A percentile compares a stretch with the other conserved stretches of the same genome.
Evolutionary conservation across 2,329 filamentous ascomycete species (phyloP).

Genomic region (Cytospora leucostoma): DNA sequence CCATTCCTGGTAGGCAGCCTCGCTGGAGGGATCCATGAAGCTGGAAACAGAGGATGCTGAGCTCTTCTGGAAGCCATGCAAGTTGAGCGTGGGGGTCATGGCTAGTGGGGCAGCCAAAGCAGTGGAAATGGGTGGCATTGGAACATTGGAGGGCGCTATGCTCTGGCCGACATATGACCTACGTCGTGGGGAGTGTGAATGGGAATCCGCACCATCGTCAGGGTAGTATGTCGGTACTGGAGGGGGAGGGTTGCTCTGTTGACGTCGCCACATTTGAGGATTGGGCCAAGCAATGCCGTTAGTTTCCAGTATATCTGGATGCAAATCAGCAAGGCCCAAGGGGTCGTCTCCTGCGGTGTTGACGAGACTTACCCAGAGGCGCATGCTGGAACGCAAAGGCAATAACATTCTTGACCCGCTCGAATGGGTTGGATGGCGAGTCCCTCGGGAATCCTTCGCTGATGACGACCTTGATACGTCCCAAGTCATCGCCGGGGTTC

Average conservation of each 20-base stretch:
- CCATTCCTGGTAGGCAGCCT: slow-evolving; percentile 34
- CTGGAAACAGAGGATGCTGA: slow-evolving; percentile 27
- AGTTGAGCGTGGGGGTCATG: neutral
- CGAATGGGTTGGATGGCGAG: slow-evolving; percentile 55
- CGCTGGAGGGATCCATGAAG: slow-evolving; percentile 35
- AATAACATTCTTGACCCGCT: slow-evolving; percentile 71
- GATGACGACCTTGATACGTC: slow-evolving; percentile 75
- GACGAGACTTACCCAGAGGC: slow-evolving; percentile 61
- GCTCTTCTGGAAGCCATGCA: slow-evolving; percentile 13
- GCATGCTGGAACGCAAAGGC: slow-evolving; percentile 86
- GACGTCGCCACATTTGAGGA: slow-evolving; percentile 64
- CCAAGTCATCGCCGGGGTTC: slow-evolving; percentile 69
- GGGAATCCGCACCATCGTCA: slow-evolving; percentile 54
- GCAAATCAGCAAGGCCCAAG: neutral
- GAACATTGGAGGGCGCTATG: neutral
- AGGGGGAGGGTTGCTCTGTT: slow-evolving; percentile 45
- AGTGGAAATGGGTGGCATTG: slow-evolving; percentile 7
- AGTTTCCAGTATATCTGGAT: slow-evolving; percentile 68
- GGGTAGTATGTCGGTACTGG: slow-evolving; percentile 43
- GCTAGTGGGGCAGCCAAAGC: slow-evolving; percentile 7
- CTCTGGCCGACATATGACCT: slow-evolving; percentile 31
- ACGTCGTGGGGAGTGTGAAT: slow-evolving; percentile 63
- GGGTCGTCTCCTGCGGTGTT: neutral
- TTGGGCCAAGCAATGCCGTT: slow-evolving; percentile 82
- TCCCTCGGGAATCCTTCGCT: slow-evolving; percentile 69